Percentiles rank a stretch among this genome's conserved stretches.
Evolutionary conservation across 108 stramenopile species (phyloP).

Genomic region (Cyclotella atomus): DNA sequence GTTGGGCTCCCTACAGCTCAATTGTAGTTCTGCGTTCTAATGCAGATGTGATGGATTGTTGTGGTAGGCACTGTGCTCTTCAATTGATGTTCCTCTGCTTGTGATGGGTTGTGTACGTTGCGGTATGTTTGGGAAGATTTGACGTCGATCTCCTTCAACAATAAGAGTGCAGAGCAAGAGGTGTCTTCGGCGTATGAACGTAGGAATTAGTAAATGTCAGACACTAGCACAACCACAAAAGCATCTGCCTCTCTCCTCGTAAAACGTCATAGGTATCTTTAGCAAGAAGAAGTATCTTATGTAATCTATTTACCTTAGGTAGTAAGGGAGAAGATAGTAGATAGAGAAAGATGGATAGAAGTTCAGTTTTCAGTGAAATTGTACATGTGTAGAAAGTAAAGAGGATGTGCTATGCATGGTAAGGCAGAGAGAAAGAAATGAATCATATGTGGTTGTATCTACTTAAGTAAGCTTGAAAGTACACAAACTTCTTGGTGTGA

Average conservation of each 20-base stretch:
- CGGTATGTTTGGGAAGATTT: slow-evolving; percentile 1
- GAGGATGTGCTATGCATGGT: too few relatives aligned
- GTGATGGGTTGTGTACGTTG: slow-evolving; percentile 5
- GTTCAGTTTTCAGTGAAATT: too few relatives aligned
- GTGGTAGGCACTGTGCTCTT: background rate
- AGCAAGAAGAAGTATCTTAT: too few relatives aligned
- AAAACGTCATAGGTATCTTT: background rate
- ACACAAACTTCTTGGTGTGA: too few relatives aligned
- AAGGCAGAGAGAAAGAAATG: too few relatives aligned
- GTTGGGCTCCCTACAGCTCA: background rate
- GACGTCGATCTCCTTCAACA: background rate
- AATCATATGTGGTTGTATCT: too few relatives aligned
- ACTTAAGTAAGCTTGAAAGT: too few relatives aligned
- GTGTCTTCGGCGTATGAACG: background rate
- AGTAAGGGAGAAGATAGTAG: too few relatives aligned
- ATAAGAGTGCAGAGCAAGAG: background rate
- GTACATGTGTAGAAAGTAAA: too few relatives aligned
- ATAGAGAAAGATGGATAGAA: too few relatives aligned
- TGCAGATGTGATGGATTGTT: background rate
- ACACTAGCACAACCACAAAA: background rate
- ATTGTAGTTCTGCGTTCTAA: too few relatives aligned
- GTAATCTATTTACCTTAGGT: too few relatives aligned
- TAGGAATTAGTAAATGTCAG: background rate
- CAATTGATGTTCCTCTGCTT: background rate
- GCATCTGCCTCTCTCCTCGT: background rate